These are phyloP conservation scores for Penicillium taxi DNA, from an alignment of 495 filamentous ascomycete genomes.

Conservation along the genomic window DNA sequence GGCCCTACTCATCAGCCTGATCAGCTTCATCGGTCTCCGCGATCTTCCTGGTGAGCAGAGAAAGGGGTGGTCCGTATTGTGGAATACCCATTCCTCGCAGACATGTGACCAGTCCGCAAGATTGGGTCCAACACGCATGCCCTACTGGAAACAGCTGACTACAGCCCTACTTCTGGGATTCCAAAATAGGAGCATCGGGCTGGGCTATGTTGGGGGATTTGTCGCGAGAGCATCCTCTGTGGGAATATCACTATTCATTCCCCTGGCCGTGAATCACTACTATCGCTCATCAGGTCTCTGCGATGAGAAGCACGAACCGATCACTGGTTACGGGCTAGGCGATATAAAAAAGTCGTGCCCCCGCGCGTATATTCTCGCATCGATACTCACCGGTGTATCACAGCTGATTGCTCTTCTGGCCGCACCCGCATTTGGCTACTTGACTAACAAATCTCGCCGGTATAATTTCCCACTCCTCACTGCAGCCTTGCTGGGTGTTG, in stretches of 20 bases:
- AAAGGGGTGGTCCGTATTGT: constrained; percentile 55
- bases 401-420: constrained; percentile 78
- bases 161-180: constrained; percentile 67
- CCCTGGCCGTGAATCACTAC: constrained; percentile 82
- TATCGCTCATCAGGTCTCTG: constrained; percentile 79
- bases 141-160: constrained; percentile 41
- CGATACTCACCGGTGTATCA: constrained; percentile 77
- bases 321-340: constrained; percentile 40
- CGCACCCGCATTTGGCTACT: constrained; percentile 78
- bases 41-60: constrained; percentile 67
- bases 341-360: constrained; percentile 76
- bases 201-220: constrained; percentile 90
- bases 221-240: constrained; percentile 95
- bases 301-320: constrained; percentile 45
- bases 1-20: constrained; percentile 61
- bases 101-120: constrained; percentile 1
- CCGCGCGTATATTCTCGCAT: constrained; percentile 75
- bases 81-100: constrained; percentile 6
- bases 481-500: constrained; percentile 60
- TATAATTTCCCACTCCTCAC: constrained; percentile 68
- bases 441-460: constrained; percentile 52
- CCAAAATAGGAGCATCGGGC: constrained; percentile 63
- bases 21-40: constrained; percentile 74
- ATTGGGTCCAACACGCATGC: constrained; percentile 5
- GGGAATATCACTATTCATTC: constrained; percentile 88